Conservation (phyloP, 768 basidiomycete species). For the Russula foetens region DNA sequence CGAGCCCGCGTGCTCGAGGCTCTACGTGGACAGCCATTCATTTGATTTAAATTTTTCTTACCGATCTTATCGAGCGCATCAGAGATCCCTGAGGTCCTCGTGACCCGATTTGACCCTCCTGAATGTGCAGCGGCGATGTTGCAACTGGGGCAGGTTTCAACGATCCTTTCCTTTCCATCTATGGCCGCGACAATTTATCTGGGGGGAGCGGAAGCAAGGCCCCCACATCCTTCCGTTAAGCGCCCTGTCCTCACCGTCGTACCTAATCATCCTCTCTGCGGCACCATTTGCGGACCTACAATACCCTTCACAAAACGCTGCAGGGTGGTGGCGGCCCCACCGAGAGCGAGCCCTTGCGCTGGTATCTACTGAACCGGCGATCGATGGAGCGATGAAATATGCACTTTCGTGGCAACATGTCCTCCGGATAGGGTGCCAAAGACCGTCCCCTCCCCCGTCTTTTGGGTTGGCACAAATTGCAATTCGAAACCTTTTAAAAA, state of each 20-base stretch:
- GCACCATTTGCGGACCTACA: slow-evolving; percentile 10
- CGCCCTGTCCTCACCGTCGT: background rate
- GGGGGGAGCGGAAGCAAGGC: slow-evolving; percentile 5
- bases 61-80: slow-evolving; percentile 21
- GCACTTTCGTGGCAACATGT: slow-evolving; percentile 2
- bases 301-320: slow-evolving; percentile 16
- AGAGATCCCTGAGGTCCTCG: slow-evolving; percentile 11
- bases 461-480: slow-evolving; percentile 13
- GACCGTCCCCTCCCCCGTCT: background rate
- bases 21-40: background rate
- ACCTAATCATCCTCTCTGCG: slow-evolving; percentile 4
- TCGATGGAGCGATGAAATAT: slow-evolving; percentile 11
- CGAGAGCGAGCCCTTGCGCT: slow-evolving; percentile 3
- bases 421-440: slow-evolving; percentile 1
- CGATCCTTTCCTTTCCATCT: background rate
- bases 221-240: slow-evolving; percentile 9
- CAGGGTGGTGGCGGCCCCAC: slow-evolving; percentile 5
- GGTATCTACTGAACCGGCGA: slow-evolving; percentile 9
- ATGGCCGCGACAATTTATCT: slow-evolving; percentile 1
- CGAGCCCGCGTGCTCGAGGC: background rate
- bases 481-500: slow-evolving; percentile 13
- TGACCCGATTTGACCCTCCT: background rate
- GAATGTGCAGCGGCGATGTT: background rate
- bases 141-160: background rate
- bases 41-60: no score